These are phyloP conservation scores for Paxillus rubicundulus DNA, from an alignment of 768 basidiomycete species.

Conservation along the genomic window DNA sequence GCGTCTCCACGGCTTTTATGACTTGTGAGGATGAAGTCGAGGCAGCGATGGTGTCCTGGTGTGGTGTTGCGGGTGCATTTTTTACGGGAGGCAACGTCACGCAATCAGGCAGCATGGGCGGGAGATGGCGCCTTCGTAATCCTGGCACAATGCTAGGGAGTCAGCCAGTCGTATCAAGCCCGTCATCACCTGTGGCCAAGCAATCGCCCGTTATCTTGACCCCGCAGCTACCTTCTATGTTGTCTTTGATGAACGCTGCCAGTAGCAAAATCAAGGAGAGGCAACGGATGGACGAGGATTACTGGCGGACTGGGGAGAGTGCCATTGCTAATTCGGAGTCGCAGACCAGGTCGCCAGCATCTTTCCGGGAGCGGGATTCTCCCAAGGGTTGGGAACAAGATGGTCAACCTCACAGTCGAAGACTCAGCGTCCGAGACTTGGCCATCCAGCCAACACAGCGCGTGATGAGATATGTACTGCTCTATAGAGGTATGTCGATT, in stretches of 20 bases:
- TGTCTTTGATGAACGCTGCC: slow-evolving; percentile 6
- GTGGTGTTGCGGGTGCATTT: slow-evolving; percentile 32
- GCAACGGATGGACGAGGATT: slow-evolving; percentile 6
- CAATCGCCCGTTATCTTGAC: slow-evolving; percentile 3
- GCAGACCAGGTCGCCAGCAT: neutral
- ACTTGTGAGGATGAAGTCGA: slow-evolving; percentile 51
- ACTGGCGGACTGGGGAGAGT: neutral
- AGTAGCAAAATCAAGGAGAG: slow-evolving; percentile 5
- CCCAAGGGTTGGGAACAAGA: neutral
- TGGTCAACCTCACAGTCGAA: slow-evolving; percentile 15
- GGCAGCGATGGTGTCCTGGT: slow-evolving; percentile 55
- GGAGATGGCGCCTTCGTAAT: slow-evolving; percentile 26
- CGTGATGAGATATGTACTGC: slow-evolving; percentile 59
- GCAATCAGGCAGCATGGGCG: slow-evolving; percentile 8
- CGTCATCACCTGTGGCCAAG: slow-evolving; percentile 6
- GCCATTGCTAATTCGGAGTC: slow-evolving; percentile 1
- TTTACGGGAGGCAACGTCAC: slow-evolving; percentile 30
- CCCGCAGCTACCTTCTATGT: slow-evolving; percentile 13
- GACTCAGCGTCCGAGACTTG: slow-evolving; percentile 47
- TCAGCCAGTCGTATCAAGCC: neutral
- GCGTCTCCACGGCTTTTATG: slow-evolving; percentile 61
- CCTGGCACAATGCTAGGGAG: slow-evolving; percentile 2
- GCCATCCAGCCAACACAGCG: slow-evolving; percentile 65
- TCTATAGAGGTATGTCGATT: slow-evolving; percentile 51
- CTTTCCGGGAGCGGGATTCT: slow-evolving; percentile 1